Evolutionary conservation across 805 yeast genomes (phyloP), one percentile per base, ranked within the genome.

Genomic region (Teunomyces atbi): DNA sequence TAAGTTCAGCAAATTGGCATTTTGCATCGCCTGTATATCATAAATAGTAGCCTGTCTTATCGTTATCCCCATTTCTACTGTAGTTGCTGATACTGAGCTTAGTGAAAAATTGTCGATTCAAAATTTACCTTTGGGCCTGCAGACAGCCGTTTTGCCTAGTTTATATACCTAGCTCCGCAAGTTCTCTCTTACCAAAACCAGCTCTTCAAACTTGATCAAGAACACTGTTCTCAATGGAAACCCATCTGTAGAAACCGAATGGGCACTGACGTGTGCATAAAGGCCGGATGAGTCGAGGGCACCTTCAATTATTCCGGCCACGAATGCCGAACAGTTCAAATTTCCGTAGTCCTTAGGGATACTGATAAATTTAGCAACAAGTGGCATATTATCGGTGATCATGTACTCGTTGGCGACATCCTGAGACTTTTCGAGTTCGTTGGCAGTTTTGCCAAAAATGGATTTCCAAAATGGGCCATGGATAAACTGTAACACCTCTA

Each of bases 1-100:
- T 50, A 94, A 73, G 61, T 92, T 92, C 53, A 86, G 86, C 64
- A 91, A 71, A 63, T 91, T 91, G 51, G 96, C 94, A 74, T 89
- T 90, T 65, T 92, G 99, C 91, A 92, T 94, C 15, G 94, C 94
- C 67, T 89, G 95, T 45, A 90, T 77, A 66, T 92, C 99, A 37
- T 78, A 77, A 29, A 89, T 81, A 19, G 89, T 86, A 23, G 98
- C 98, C 57, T 81, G 84, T 64, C 99, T 81, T 47, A 92, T 89
- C 11, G 89, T 86, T 57, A 92, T 84, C 30, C 91, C 89, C 95
- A 86, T 86, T 28, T 35, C 42, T 27, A 26, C 12, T 23, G 34
- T 23, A n/a, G 11, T 36, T 39, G 27, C 26, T 36, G 12, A 20
- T 42, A n/a, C 37, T 10, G 23, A 21, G 27, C n/a, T 15, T 13